Evolutionary conservation across 176 grass and related monocot genomes (phyloP).

Genomic region (Pontederia crassipes): DNA sequence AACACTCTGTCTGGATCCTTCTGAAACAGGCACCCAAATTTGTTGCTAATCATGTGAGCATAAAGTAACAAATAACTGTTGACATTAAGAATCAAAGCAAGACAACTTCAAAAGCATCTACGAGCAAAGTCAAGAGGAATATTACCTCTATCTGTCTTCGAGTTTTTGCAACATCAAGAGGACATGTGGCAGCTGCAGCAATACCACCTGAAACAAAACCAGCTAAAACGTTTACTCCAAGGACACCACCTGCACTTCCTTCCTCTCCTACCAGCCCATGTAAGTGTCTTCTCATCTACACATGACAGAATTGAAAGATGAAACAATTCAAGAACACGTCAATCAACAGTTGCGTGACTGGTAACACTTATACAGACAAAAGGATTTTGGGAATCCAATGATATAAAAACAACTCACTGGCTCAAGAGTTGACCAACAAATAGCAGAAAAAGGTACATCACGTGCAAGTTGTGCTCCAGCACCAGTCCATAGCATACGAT

Average conservation of each 20-base stretch:
- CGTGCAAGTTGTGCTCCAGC: conserved; percentile 88
- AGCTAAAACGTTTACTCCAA: conserved; percentile 65
- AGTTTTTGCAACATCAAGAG: conserved; percentile 94
- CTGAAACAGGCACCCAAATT: conserved; percentile 33
- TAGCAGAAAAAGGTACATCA: conserved; percentile 86
- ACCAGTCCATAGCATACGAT: conserved; percentile 79
- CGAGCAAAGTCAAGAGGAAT: no score
- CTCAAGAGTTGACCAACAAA: conserved; percentile 88
- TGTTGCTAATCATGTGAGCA: not conserved
- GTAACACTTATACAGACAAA: conserved; percentile 2
- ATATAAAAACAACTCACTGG: conserved; percentile 36
- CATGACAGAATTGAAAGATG: conserved; percentile 12
- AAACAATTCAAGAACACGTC: conserved; percentile 3
- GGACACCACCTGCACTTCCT: conserved; percentile 39
- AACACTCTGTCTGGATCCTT: conserved; percentile 68
- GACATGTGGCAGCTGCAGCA: conserved; percentile 66
- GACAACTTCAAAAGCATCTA: not conserved
- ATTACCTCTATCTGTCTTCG: conserved; percentile 82
- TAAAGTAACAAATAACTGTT: not conserved
- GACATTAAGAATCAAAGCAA: not conserved
- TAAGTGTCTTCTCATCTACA: conserved; percentile 56
- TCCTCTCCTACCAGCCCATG: conserved; percentile 36
- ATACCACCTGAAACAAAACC: conserved; percentile 76
- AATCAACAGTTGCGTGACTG: not conserved
- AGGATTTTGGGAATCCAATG: no score